phyloP scores from a whole-genome alignment of 2,329 filamentous ascomycete species.

The Colletotrichum sp. region DNA sequence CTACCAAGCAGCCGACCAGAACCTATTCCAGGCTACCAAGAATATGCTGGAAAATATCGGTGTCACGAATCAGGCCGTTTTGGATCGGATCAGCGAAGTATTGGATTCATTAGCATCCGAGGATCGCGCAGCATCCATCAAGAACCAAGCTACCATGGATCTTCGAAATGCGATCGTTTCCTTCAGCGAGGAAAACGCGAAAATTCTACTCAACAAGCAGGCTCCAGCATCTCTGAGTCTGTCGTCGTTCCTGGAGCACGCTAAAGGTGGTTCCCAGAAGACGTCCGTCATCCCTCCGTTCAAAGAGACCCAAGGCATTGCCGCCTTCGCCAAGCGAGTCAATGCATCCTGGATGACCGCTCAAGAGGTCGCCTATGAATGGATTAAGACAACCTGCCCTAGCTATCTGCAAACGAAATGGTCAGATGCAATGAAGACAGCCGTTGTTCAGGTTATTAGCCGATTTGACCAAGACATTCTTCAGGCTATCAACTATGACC shows the following conservation, averaged over 20 bases:
- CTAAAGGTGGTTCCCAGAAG: slow-evolving; percentile 60
- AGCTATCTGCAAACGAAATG: slow-evolving; percentile 62
- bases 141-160: slow-evolving; percentile 51
- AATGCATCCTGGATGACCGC: slow-evolving; percentile 57
- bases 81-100: slow-evolving; percentile 52
- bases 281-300: slow-evolving; percentile 52
- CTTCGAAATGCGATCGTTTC: slow-evolving; percentile 52
- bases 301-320: slow-evolving; percentile 57
- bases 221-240: slow-evolving; percentile 58
- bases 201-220: slow-evolving; percentile 57
- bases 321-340: slow-evolving; percentile 53
- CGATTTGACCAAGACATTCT: slow-evolving; percentile 58
- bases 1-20: slow-evolving; percentile 60
- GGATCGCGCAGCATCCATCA: slow-evolving; percentile 54
- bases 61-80: slow-evolving; percentile 52
- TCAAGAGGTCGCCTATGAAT: slow-evolving; percentile 64
- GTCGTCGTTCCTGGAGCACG: slow-evolving; percentile 68
- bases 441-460: slow-evolving; percentile 62
- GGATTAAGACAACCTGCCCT: slow-evolving; percentile 53
- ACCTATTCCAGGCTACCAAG: slow-evolving; percentile 60
- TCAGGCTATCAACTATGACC: slow-evolving; percentile 47
- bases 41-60: slow-evolving; percentile 61
- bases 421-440: slow-evolving; percentile 61
- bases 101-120: slow-evolving; percentile 58
- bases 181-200: slow-evolving; percentile 60